Base-by-base conservation (phyloP, 2,329 filamentous ascomycete genomes). In the Talaromyces amestolkiae region DNA sequence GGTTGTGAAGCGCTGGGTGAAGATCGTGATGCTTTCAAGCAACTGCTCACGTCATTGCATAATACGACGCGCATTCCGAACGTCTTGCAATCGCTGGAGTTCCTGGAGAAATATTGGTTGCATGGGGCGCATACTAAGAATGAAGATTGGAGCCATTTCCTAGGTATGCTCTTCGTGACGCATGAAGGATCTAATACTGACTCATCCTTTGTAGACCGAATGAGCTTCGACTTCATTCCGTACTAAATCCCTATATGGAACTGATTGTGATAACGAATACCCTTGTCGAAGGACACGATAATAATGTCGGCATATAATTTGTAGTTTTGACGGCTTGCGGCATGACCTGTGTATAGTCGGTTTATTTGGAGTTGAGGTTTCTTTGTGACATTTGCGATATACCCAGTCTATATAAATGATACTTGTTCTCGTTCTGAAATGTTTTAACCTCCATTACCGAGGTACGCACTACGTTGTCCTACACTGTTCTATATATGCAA, bases 41-140 rank as follows among this genome's bases (percentile, higher is more conserved):
- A 69, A 24, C 59, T 80, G 24, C 68, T 80, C 6, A 68, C 70
- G 0, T 72, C 72, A 33, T 69, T 80, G 54, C 75, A 79, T 61
- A 72, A 78, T 56, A 78, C 75, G 10, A 76, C 79, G 58, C 75
- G 76, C 7, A 76, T 80, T 8, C 77, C 78, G 35, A 80, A 80
- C 68, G 77, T 80, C 61, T 65, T 79, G 45, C 75, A 79, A 64
- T 77, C 78, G 17, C 68, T 80, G 51, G 75, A 72, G n/a, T 77
- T 80, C 35, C 70, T 80, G 2, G 78, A 80, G 67, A 71, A 75
- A 53, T 78, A 77, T 59, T 76, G 75, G 76, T 69, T 70, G 61
- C 72, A 77, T 43, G 67, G 66, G 59, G 70, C 72, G 63, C 59
- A 72, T 15, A 68, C 70, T 56, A 74, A 75, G 43, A 72, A 77